Evolutionary conservation across 768 basidiomycete species (phyloP).

Genomic region (Agrocybe pediades): DNA sequence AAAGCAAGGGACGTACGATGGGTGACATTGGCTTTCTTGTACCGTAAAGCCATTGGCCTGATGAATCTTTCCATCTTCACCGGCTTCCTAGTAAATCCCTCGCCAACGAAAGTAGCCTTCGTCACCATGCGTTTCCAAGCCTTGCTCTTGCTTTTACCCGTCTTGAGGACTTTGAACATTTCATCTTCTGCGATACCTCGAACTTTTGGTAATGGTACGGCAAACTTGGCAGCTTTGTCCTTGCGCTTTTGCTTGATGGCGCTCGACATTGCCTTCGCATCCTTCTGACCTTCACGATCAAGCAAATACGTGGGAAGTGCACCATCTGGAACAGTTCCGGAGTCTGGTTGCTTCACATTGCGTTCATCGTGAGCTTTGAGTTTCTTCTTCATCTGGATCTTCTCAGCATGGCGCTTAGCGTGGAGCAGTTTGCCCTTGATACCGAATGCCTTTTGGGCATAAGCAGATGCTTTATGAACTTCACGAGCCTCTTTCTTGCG

Average conservation of each 20-base stretch:
- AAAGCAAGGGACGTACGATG: constrained; percentile 69
- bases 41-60: constrained; percentile 94
- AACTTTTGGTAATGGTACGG: constrained; percentile 95
- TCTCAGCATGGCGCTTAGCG: constrained; percentile 94
- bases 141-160: constrained; percentile 94
- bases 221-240: constrained; percentile 98
- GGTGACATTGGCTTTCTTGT: constrained; percentile 98
- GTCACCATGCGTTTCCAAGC: constrained; percentile 99
- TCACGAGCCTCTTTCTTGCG: constrained; percentile 82
- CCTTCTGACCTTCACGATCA: constrained; percentile 97
- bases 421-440: constrained; percentile 98
- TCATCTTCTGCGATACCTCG: constrained; percentile 98
- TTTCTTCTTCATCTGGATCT: constrained; percentile 99
- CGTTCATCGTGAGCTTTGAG: constrained; percentile 99
- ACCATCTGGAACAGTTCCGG: constrained; percentile 80
- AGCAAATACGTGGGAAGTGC: constrained; percentile 95
- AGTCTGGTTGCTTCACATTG: constrained; percentile 93
- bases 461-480: constrained; percentile 75
- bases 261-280: constrained; percentile 93
- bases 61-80: constrained; percentile 99
- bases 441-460: constrained; percentile 94
- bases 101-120: constrained; percentile 98
- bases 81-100: constrained; percentile 96
- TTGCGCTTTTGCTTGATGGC: constrained; percentile 99
- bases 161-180: constrained; percentile 99